phyloP scores from a whole-genome alignment of 2,329 filamentous ascomycete species.

The Cytospora mali region DNA sequence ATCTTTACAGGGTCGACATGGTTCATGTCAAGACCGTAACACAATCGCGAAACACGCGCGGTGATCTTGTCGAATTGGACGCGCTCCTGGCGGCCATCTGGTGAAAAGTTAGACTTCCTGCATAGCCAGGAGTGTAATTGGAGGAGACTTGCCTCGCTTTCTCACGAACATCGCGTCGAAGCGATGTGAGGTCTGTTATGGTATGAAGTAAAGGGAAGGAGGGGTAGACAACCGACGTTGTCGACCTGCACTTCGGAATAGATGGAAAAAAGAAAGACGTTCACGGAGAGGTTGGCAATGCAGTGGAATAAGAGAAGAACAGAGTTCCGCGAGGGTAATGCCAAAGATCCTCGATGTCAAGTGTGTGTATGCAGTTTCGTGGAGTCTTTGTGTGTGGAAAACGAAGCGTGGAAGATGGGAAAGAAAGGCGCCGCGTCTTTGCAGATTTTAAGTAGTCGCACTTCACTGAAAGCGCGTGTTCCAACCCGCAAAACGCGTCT shows the following conservation, averaged over 20 bases:
- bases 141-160: conserved; percentile 58
- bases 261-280: not conserved
- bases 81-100: conserved; percentile 99
- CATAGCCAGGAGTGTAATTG: not conserved
- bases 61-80: conserved; percentile 99
- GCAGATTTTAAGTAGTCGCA: conserved; percentile 29
- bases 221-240: conserved; percentile 15
- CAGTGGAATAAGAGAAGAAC: not conserved
- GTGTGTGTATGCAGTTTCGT: not conserved
- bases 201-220: conserved; percentile 1
- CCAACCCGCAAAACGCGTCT: conserved; percentile 21
- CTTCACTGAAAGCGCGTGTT: conserved; percentile 23
- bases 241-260: conserved; percentile 14
- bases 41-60: conserved; percentile 93
- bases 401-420: conserved; percentile 6
- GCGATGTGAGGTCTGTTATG: conserved; percentile 26
- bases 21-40: conserved; percentile 92
- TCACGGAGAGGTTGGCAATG: not conserved
- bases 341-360: not conserved
- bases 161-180: conserved; percentile 60
- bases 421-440: conserved; percentile 4
- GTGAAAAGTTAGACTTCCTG: conserved; percentile 2
- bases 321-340: not conserved
- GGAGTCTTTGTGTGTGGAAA: conserved; percentile 5
- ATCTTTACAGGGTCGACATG: conserved; percentile 98